Percentiles rank a stretch among this genome's conserved stretches.
Evolutionary conservation across 2,329 filamentous ascomycete species (phyloP).

Genomic region (Nemania abortiva): DNA sequence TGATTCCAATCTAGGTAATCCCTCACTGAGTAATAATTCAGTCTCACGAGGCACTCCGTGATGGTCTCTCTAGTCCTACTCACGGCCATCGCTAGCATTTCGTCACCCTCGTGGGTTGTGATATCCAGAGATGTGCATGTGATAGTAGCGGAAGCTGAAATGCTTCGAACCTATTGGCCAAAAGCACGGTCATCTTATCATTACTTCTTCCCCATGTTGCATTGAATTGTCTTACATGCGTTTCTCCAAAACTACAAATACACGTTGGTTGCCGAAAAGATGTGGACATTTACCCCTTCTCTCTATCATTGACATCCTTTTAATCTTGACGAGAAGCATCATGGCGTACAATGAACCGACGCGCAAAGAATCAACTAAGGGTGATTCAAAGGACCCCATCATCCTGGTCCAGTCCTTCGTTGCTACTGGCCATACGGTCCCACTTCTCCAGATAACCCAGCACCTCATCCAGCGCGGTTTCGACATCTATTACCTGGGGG

Average conservation of each 20-base stretch:
- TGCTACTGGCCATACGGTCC: constrained; percentile 23
- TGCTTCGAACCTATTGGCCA: neutral
- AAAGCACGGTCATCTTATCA: neutral
- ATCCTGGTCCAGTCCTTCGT: constrained; percentile 29
- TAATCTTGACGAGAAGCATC: neutral
- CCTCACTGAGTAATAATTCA: too few species aligned
- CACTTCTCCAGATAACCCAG: constrained; percentile 25
- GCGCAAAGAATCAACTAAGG: constrained; percentile 1
- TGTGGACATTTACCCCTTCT: neutral
- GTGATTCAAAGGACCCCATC: constrained; percentile 25
- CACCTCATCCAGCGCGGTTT: constrained; percentile 26
- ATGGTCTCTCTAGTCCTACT: neutral
- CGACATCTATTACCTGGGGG: constrained; percentile 27
- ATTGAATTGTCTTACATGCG: neutral
- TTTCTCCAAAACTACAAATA: neutral
- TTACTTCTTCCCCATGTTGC: neutral
- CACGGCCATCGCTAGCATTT: neutral
- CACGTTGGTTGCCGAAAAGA: neutral
- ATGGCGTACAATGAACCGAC: constrained; percentile 10
- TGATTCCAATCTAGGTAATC: too few species aligned
- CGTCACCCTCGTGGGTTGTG: neutral
- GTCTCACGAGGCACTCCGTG: too few species aligned
- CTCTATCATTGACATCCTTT: neutral
- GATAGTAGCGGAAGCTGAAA: neutral
- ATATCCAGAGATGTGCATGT: neutral